Evolutionary conservation across 2,329 filamentous ascomycete genomes (phyloP), one percentile per base, ranked within the genome.

Genomic region (Penicillium crustosum): DNA sequence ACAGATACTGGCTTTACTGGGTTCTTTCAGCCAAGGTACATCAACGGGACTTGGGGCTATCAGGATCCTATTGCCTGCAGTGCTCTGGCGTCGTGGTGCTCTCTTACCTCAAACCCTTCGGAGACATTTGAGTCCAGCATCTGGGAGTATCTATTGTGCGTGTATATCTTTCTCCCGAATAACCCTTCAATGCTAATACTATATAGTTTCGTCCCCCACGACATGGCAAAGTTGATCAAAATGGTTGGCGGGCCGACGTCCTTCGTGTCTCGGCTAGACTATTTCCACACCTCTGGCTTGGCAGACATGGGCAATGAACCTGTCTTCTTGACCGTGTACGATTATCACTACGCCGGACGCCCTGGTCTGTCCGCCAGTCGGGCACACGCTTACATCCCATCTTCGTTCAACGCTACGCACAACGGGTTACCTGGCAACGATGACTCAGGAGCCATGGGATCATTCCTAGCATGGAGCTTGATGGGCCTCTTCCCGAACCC

Each of bases 401-500:
- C 74, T 1, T 84, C 78, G 64, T 89, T 89, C 73, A 78, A 81
- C 60, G 78, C 82, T 1, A 82, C 81, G 0, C 74, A 83, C 0
- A 73, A 71, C 6, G 87, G 86, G 0, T 80, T 89, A 2, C 86
- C 87, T 0, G 87, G 87, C 0, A 89, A 89, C 66, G 86, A 89
- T 63, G 87, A 89, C 68, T 82, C 80, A 36, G 87, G 87, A 4
- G 85, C 87, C 1, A 89, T 89, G 86, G 86, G 86, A 35, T 82
- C 81, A 0, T 89, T 89, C 60, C 76, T 84, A 1, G 83, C 84
- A 0, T 83, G 89, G 15, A 76, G 81, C 8, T 88, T 89, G 86
- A 83, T 89, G 78, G 87, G 87, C 0, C 74, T 89, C 3, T 90
- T 87, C 70, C 87, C 87, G 0, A 86, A 88, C 52, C 80, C 86